Evolutionary conservation across 352 stramenopile genomes (phyloP), one percentile per base, ranked within the genome.

Genomic region (Hyaloperonospora brassicae): DNA sequence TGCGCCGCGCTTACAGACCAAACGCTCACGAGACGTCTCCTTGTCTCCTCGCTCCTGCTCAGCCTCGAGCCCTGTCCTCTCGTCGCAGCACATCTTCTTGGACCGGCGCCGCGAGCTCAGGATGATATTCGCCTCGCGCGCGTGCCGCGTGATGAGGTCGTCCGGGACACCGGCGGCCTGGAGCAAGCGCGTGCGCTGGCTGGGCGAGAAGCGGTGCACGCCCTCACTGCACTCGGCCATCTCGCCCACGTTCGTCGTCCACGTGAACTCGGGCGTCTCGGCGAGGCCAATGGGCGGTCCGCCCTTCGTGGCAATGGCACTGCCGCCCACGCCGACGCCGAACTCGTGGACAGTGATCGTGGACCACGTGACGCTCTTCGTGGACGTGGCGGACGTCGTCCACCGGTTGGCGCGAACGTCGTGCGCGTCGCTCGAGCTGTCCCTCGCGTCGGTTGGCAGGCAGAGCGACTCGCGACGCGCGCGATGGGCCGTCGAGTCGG

Each of bases 81-180:
- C 57, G 12, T 64, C 68, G 5, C 65, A 27, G 43, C 71, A 52
- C 46, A 81, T 72, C 22, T 67, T 51, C 24, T 77, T 62, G 8
- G 75, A 76, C 39, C 70, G 67, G 42, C 73, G 57, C 5, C 75
- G 70, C 14, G 75, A 85, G 53, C 62, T 58, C 35, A 81, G 68
- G 48, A 83, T 85, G 59, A 85, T 85, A 57, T 79, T 83, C 0
- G 75, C 68, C 59, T 85, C 72, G 5, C 75, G 64, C 30, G 75
- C 76, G 67, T 78, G 81, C 17, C 75, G 75, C 55, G 81, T 57
- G 62, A 85, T 85, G 61, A 85, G 83, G 30, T 68, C 75, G n/a
- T 85, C 75, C 45, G 63, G 77, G 43, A 82, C 70, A 24, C 74
- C 74, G 0, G 70, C 72, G 34, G 46, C 50, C 41, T 78, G 67